Conservation (phyloP, 2,329 filamentous ascomycete species). For the Mycosphaerelloides madeirae region DNA sequence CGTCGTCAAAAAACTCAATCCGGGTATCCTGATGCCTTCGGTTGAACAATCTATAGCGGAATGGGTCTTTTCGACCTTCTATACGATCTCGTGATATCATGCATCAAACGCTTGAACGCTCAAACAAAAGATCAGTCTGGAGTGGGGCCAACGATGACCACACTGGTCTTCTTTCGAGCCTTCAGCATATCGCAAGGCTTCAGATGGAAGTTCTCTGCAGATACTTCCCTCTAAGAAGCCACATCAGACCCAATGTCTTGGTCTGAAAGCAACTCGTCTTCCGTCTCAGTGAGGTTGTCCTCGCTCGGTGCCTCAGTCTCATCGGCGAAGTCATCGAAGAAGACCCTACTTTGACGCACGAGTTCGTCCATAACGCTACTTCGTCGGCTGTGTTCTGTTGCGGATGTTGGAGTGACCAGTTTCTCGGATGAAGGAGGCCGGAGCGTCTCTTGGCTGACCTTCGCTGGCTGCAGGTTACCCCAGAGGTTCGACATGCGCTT, state of each 20-base stretch:
- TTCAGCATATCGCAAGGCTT: too few relatives aligned
- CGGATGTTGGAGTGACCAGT: slow-evolving; percentile 7
- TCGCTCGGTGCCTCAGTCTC: slow-evolving; percentile 7
- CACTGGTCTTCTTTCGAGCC: too few relatives aligned
- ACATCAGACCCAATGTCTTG: not conserved
- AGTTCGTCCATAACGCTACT: slow-evolving; percentile 42
- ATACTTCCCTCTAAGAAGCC: not conserved
- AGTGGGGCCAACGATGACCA: too few relatives aligned
- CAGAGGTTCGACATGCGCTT: slow-evolving; percentile 31
- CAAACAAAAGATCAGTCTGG: too few relatives aligned
- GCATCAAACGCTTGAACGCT: too few relatives aligned
- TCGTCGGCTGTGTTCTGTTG: slow-evolving; percentile 13
- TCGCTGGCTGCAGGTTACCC: slow-evolving; percentile 17
- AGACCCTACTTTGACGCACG: slow-evolving; percentile 43
- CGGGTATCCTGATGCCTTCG: too few relatives aligned
- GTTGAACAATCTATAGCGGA: too few relatives aligned
- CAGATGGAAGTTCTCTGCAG: too few relatives aligned
- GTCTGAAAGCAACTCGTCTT: slow-evolving; percentile 1
- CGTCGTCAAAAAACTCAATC: too few relatives aligned
- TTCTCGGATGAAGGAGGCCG: slow-evolving; percentile 13
- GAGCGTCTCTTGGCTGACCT: slow-evolving; percentile 21
- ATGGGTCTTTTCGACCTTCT: too few relatives aligned
- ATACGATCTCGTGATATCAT: too few relatives aligned
- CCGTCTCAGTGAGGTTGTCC: not conserved
- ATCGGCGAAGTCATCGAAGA: slow-evolving; percentile 42